A percentile compares a stretch with the other conserved stretches of the same genome.
Evolutionary conservation across 805 yeast genomes (phyloP).

Genomic region (Teunomyces cretensis): DNA sequence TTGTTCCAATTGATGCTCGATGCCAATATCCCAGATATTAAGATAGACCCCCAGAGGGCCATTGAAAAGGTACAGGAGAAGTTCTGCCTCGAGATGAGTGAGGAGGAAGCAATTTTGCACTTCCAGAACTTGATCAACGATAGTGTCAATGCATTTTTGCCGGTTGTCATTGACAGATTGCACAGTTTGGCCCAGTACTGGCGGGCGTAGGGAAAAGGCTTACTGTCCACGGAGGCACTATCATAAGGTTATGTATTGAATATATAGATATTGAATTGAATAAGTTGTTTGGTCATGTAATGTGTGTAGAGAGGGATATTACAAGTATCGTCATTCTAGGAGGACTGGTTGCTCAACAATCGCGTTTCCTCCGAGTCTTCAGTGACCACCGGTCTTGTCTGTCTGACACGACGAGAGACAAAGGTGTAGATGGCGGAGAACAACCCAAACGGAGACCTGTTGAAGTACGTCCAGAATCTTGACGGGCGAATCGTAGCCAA

Average conservation of each 20-base stretch:
- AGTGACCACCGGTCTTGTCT: background rate
- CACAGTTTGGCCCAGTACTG: slow-evolving; percentile 97
- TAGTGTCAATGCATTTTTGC: slow-evolving; percentile 89
- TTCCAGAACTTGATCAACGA: slow-evolving; percentile 93
- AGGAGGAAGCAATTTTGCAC: slow-evolving; percentile 92
- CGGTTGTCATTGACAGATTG: slow-evolving; percentile 91
- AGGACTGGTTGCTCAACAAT: background rate
- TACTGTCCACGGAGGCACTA: background rate
- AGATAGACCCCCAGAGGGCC: slow-evolving; percentile 80
- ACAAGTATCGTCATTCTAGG: no score
- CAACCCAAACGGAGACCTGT: slow-evolving; percentile 15
- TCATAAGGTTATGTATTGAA: no score
- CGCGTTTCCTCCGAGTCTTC: background rate
- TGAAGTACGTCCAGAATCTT: slow-evolving; percentile 15
- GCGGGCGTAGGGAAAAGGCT: slow-evolving; percentile 59
- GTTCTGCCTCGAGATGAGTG: slow-evolving; percentile 89
- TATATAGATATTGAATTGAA: no score
- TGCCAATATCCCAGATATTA: slow-evolving; percentile 88
- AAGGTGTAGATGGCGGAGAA: slow-evolving; percentile 11
- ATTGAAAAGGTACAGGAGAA: slow-evolving; percentile 91
- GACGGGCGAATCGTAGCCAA: slow-evolving; percentile 32
- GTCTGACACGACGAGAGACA: background rate
- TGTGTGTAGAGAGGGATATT: no score
- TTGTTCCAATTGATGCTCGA: slow-evolving; percentile 91
- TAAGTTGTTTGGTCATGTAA: no score